Conservation (phyloP, 768 basidiomycete species). For the Amanita subjunquillea region DNA sequence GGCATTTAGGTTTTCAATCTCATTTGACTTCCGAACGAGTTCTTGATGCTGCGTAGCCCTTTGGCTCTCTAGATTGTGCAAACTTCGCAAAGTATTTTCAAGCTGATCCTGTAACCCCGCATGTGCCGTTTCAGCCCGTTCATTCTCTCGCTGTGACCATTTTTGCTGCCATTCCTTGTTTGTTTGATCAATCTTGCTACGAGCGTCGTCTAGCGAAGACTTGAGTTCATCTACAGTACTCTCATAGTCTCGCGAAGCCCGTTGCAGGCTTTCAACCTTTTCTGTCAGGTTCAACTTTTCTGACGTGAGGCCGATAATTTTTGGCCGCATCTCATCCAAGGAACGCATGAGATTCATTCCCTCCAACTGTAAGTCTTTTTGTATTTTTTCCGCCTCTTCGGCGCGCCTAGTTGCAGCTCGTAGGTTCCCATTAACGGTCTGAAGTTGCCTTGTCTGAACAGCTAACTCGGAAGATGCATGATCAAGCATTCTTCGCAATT, state of each 20-base stretch:
- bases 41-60: constrained; percentile 50
- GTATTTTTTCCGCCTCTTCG: constrained; percentile 63
- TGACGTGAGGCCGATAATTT: constrained; percentile 73
- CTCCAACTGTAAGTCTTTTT: constrained; percentile 67
- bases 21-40: constrained; percentile 41
- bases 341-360: constrained; percentile 70
- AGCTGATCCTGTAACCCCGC: constrained; percentile 53
- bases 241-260: constrained; percentile 45
- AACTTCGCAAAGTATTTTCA: constrained; percentile 37
- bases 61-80: constrained; percentile 55
- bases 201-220: constrained; percentile 41
- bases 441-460: constrained; percentile 43
- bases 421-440: constrained; percentile 56
- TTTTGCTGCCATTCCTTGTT: constrained; percentile 35
- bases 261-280: constrained; percentile 45
- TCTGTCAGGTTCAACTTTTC: constrained; percentile 62
- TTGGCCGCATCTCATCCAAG: constrained; percentile 79
- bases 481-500: constrained; percentile 50
- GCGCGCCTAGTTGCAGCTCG: constrained; percentile 54
- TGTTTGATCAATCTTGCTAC: constrained; percentile 36
- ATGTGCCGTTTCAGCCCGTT: constrained; percentile 42
- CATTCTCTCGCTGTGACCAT: constrained; percentile 40
- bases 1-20: constrained; percentile 43
- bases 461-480: constrained; percentile 45
- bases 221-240: constrained; percentile 53